Conservation (phyloP, 768 basidiomycete genomes). For the Tylopilus plumbeoviolaceoides region DNA sequence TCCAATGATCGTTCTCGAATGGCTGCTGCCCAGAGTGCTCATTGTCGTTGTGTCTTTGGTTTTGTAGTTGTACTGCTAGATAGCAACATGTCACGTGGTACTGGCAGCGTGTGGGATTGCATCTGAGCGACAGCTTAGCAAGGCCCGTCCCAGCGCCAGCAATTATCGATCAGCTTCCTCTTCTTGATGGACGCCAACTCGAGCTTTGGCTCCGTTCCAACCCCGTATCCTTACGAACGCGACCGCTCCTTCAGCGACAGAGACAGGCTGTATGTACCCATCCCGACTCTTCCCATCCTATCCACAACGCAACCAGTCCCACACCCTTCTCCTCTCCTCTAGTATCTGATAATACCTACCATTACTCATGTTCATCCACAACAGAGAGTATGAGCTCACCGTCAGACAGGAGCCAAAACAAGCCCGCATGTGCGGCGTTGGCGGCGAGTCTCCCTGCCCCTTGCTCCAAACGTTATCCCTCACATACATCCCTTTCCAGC, state of each 20-base stretch:
- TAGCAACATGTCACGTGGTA: constrained; percentile 11
- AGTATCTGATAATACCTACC: constrained; percentile 10
- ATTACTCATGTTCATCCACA: constrained; percentile 6
- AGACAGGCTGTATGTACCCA: constrained; percentile 33
- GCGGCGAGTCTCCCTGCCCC: constrained; percentile 54
- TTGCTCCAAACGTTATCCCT: neutral
- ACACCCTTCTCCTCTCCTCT: neutral
- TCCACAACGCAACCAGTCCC: neutral
- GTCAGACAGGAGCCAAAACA: constrained; percentile 92
- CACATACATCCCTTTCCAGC: constrained; percentile 41
- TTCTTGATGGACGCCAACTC: constrained; percentile 23
- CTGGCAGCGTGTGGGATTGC: constrained; percentile 13
- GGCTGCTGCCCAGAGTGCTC: too few relatives aligned
- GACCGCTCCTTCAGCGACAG: constrained; percentile 30
- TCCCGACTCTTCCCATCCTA: constrained; percentile 7
- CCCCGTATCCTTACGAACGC: constrained; percentile 29
- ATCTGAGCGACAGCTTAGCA: neutral
- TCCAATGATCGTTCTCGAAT: too few relatives aligned
- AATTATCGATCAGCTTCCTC: neutral
- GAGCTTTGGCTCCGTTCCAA: constrained; percentile 23
- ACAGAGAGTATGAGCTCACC: constrained; percentile 79
- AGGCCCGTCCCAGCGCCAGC: neutral
- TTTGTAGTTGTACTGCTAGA: too few relatives aligned
- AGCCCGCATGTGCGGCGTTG: constrained; percentile 86
- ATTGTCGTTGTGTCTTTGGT: too few relatives aligned